Conservation (phyloP, 352 stramenopile species). For the Phytophthora fragariaefolia region DNA sequence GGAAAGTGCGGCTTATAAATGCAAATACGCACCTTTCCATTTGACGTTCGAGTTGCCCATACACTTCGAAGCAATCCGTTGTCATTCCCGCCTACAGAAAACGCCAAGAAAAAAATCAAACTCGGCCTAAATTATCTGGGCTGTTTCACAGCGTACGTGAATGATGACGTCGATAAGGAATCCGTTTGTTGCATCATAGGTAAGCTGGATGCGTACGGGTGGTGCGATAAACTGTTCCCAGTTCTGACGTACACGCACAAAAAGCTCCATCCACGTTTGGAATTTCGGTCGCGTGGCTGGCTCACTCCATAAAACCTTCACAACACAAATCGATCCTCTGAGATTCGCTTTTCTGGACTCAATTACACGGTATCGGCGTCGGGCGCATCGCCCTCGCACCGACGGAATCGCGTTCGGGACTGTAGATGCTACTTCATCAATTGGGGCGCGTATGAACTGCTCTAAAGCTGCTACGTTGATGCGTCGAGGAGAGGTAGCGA, state of each 20-base stretch:
- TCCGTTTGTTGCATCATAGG: conserved; percentile 62
- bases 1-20: background rate
- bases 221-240: conserved; percentile 49
- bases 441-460: conserved; percentile 44
- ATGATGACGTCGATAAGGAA: conserved; percentile 65
- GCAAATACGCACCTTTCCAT: conserved; percentile 44
- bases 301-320: conserved; percentile 93
- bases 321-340: conserved; percentile 65
- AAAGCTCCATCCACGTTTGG: conserved; percentile 34
- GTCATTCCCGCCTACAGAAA: conserved; percentile 42
- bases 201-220: conserved; percentile 61
- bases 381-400: conserved; percentile 13
- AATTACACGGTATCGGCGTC: conserved; percentile 31
- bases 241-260: conserved; percentile 29
- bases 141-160: conserved; percentile 42
- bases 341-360: conserved; percentile 81
- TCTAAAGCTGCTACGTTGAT: conserved; percentile 71
- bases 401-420: background rate
- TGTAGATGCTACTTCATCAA: conserved; percentile 6
- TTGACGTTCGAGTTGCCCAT: conserved; percentile 49
- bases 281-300: conserved; percentile 32
- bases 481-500: conserved; percentile 43
- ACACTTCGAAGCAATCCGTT: conserved; percentile 39
- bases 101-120: background rate
- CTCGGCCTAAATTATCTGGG: background rate